Conservation (phyloP, 768 basidiomycete species). For the Termitomyces sp. region DNA sequence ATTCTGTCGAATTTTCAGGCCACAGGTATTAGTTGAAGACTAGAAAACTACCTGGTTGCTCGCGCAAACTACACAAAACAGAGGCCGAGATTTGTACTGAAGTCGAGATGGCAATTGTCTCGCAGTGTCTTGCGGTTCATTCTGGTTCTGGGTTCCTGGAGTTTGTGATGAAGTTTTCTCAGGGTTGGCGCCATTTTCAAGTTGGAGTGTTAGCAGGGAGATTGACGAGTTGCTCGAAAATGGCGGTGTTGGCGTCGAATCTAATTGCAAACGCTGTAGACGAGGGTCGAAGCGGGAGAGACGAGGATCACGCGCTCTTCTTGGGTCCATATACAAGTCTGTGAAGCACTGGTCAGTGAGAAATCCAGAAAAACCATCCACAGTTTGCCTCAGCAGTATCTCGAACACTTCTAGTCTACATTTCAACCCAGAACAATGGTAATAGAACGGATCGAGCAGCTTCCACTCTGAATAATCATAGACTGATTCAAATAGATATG, state of each 20-base stretch:
- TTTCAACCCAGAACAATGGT: slow-evolving; percentile 47
- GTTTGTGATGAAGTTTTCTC: slow-evolving; percentile 7
- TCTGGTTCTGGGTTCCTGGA: slow-evolving; percentile 4
- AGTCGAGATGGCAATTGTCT: slow-evolving; percentile 5
- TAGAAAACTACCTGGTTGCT: slow-evolving; percentile 79
- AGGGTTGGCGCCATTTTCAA: slow-evolving; percentile 19
- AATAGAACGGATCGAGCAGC: slow-evolving; percentile 58
- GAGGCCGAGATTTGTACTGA: slow-evolving; percentile 59
- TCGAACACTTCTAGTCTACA: slow-evolving; percentile 79
- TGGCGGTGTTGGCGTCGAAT: slow-evolving; percentile 30
- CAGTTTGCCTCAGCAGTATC: slow-evolving; percentile 81
- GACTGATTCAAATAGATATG: slow-evolving; percentile 2
- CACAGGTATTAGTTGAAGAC: slow-evolving; percentile 4
- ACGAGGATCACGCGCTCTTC: slow-evolving; percentile 76
- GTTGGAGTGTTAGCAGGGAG: slow-evolving; percentile 9
- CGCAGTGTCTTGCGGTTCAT: not conserved
- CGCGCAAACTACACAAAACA: slow-evolving; percentile 99
- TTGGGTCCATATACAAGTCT: slow-evolving; percentile 59
- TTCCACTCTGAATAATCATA: slow-evolving; percentile 94
- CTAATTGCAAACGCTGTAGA: slow-evolving; percentile 41
- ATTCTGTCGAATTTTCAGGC: slow-evolving; percentile 50
- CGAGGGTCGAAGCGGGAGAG: slow-evolving; percentile 68
- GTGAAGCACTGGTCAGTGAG: slow-evolving; percentile 1
- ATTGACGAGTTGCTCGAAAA: slow-evolving; percentile 15
- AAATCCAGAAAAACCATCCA: not conserved